phyloP scores from a whole-genome alignment of 257 asterid species.

The Galeopsis tetrahit region DNA sequence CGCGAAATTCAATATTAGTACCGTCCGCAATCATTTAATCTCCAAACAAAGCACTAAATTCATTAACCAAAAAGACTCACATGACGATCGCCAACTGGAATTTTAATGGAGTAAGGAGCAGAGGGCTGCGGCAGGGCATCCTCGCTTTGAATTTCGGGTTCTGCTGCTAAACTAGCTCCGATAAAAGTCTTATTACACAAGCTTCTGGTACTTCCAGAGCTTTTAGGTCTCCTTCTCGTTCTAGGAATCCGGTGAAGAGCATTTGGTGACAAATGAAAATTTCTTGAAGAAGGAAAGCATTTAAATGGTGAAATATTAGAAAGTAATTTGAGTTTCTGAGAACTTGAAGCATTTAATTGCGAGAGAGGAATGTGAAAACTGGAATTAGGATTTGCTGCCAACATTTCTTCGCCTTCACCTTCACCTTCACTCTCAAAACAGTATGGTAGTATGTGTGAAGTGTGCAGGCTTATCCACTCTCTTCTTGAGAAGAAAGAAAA shows the following conservation, averaged over 20 bases:
- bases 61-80: conserved; percentile 41
- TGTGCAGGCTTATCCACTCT: conserved; percentile 56
- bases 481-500: conserved; percentile 7
- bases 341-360: conserved; percentile 30
- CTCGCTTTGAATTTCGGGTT: conserved; percentile 32
- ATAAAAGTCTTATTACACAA: conserved; percentile 29
- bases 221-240: conserved; percentile 34
- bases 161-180: conserved; percentile 47
- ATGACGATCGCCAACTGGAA: conserved; percentile 81
- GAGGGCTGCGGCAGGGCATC: conserved; percentile 44
- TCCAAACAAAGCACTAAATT: neutral
- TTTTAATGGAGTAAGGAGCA: conserved; percentile 68
- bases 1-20: neutral
- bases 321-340: conserved; percentile 32
- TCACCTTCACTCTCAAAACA: conserved; percentile 26
- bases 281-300: conserved; percentile 31
- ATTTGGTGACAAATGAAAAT: conserved; percentile 39
- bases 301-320: conserved; percentile 36
- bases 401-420: conserved; percentile 42
- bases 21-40: conserved; percentile 11
- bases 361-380: conserved; percentile 40
- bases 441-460: conserved; percentile 36
- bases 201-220: conserved; percentile 33
- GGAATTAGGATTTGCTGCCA: conserved; percentile 47
- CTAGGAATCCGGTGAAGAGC: conserved; percentile 34